Evolutionary conservation across 2,329 filamentous ascomycete genomes (phyloP), one percentile per base, ranked within the genome.

Genomic region (Alternaria gaisen): DNA sequence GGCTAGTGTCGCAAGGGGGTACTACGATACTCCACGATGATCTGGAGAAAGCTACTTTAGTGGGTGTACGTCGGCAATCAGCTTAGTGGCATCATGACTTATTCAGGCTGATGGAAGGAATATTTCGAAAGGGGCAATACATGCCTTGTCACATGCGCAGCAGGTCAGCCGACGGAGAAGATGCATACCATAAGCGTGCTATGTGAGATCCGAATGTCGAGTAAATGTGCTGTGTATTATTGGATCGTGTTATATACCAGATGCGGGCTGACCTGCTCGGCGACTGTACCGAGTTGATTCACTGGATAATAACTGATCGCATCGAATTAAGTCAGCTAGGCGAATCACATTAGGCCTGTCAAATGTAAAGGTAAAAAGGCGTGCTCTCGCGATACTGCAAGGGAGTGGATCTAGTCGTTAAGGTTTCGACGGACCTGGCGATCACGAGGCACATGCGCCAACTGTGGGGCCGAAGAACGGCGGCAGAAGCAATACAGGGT

Each of bases 401-500:
- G 46, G 30, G 46, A 36, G 30, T 36, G 46, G 46, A 36, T 36
- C 30, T 22, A 14, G 30, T 20, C 46, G 20, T 50, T 50, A 50
- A 38, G 46, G 46, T 50, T 50, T 50, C 14, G 46, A 50, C 46
- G 46, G 46, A 36, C 32, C 34, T 50, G 32, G 20, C 20, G 46
- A 50, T 50, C 46, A 36, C 20, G 16, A 26, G 9, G 34, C 20
- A 18, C 10, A 10, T 18, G 34, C 32, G 30, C 46, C 24, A 50
- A 14, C 16, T 16, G 12, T 22, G 11, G 46, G 20, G 30, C 46
- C 14, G 32, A n/a, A 50, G 46, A 50, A 50, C 46, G 30, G 38
- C 32, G 46, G 46, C 30, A 50, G 46, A 50, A 50, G 46, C 46
- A 50, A 50, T 50, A 50, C n/a, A 38, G 46, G 14, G 30, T 38